Evolutionary conservation across 108 stramenopile species (phyloP), one percentile per base, ranked within the genome.

Genomic region (Cyclotella atomus): DNA sequence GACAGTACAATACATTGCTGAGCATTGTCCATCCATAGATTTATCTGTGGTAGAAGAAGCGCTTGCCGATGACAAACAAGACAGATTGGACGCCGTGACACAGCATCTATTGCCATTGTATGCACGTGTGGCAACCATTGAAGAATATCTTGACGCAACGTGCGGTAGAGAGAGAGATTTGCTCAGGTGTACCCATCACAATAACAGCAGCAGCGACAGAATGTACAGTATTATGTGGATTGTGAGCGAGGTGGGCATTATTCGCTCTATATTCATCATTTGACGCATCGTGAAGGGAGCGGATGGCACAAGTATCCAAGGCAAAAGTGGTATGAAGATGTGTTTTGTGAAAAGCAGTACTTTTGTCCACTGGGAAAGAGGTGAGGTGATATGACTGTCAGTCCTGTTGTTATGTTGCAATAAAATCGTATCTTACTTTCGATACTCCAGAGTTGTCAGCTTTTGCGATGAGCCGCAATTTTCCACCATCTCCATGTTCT

Each of bases 391-490:
- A 19, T 30, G n/a, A n/a, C 21, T 52, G 20, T 10, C 10, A 10
- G 23, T 3, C 4, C 20, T 52, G 4, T 52, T 2, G 1, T 1
- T 23, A 21, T 3, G 24, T 23, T 2, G 3, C 5, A n/a, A 52
- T 3, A 3, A 5, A n/a, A 24, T 21, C 52, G 10, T 23, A 1
- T 3, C 20, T 23, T 1, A 21, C 5, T 52, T 23, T 52, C 21
- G n/a, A 24, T 23, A 23, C 10, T 23, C 0, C 21, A 23, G 21
- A 52, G 32, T 76, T 21, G 70, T 85, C 15, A 75, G 76, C n/a
- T 81, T 87, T 49, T 83, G 82, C 38, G 84, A 87, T 38, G 84
- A 84, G 57, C 84, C 87, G 19, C 28, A 71, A 33, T 84, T 85
- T 63, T 59, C 83, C 19, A 45, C 36, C 1, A 71, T 73, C 17